phyloP scores from a whole-genome alignment of 257 asterid species.

The Anisodus tanguticus region DNA sequence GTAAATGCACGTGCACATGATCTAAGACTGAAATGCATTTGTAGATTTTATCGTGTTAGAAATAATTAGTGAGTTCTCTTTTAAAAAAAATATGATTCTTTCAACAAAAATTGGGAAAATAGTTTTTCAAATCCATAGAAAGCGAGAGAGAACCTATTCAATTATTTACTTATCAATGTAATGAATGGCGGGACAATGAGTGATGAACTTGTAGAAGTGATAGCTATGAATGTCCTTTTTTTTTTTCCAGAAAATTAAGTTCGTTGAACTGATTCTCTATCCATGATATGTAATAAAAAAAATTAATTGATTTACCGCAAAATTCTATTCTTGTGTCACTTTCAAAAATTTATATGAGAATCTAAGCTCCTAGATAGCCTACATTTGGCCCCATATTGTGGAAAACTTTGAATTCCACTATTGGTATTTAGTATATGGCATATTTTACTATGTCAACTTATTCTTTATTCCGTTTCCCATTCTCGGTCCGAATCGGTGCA shows the following conservation, averaged over 20 bases:
- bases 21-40: neutral
- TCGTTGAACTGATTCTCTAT: neutral
- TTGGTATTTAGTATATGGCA: neutral
- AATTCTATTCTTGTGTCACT: slow-evolving; percentile 6
- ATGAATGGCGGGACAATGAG: too few species aligned
- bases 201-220: too few species aligned
- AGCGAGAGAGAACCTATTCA: too few species aligned
- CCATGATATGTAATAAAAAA: neutral
- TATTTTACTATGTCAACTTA: neutral
- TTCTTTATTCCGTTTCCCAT: neutral
- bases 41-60: too few species aligned
- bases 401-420: slow-evolving; percentile 3
- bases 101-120: too few species aligned
- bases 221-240: too few species aligned
- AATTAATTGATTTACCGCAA: neutral
- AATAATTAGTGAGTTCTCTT: too few species aligned
- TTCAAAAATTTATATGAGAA: neutral
- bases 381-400: neutral
- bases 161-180: too few species aligned
- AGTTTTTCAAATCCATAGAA: too few species aligned
- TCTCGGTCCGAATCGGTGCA: neutral
- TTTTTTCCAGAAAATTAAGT: too few species aligned
- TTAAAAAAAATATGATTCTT: too few species aligned
- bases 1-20: slow-evolving; percentile 9
- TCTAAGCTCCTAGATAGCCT: neutral